Base-by-base conservation (phyloP, 345 rosid genomes). In the Clausena lansium region DNA sequence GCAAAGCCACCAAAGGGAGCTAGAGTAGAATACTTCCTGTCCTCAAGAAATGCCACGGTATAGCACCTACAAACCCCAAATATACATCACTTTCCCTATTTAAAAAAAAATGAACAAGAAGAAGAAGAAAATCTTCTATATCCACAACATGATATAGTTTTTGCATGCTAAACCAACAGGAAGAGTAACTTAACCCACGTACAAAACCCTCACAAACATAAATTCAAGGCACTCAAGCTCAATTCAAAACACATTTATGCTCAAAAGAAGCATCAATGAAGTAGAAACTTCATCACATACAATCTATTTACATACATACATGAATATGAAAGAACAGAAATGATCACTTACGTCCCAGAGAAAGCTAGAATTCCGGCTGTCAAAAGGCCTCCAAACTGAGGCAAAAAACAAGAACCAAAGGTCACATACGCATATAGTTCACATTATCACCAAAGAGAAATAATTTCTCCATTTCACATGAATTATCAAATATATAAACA, bases 1-100 rank as follows among this genome's bases (percentile, higher is more conserved):
- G 97, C 97, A 76, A 94, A 88, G 54, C 97, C 98, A 33, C 99
- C 98, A 74, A 92, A 85, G 38, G 99, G 98, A 77, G 98, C 97
- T 70, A 92, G 70, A 22, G 76, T 83, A n/a, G 97, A 84, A 83
- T 85, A 96, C 78, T 88, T 87, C 76, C 94, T 85, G 87, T 96
- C 95, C 86, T 96, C 99, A 8, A 87, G 88, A 61, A 88, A 79
- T 35, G 98, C 98, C 13, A 87, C 97, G 24, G 93, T 83, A 78
- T 92, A 96, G 78, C 97, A 96, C 91, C 99, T 96, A 65, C 6
- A 25, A 67, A 4, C 60, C 47, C 55, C 69, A 50, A 35, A 22
- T 22, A 35, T 36, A 20, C 47, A 9, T 65, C 14, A 65, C 3
- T 65, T 35, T 8, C 47, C 9, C 33, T 70, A 47, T 30, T 50